Evolutionary conservation across 495 filamentous ascomycete species (phyloP).

Genomic region (Evernia prunastri): DNA sequence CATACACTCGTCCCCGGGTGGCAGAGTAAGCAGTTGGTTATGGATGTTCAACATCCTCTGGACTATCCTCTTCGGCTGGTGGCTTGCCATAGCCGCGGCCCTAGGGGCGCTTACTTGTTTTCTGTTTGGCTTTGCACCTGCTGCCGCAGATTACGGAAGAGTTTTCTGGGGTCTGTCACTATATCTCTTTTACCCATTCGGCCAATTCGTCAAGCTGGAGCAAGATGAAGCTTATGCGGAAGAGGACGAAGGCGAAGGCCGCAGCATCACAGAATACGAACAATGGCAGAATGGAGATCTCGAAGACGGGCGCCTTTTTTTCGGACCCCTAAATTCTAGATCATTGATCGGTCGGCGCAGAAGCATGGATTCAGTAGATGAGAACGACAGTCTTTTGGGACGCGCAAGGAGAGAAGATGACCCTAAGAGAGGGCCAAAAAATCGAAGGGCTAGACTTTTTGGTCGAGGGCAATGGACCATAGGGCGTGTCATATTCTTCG

Average conservation of each 20-base stretch:
- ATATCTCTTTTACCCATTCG: slow-evolving; percentile 94
- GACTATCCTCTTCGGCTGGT: slow-evolving; percentile 95
- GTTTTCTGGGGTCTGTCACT: slow-evolving; percentile 76
- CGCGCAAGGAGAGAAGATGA: slow-evolving; percentile 49
- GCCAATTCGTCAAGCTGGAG: slow-evolving; percentile 86
- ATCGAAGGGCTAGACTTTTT: slow-evolving; percentile 79
- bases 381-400: slow-evolving; percentile 85
- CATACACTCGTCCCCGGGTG: slow-evolving; percentile 92
- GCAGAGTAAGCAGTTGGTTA: slow-evolving; percentile 73
- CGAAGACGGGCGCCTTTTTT: slow-evolving; percentile 91
- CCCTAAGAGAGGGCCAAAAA: slow-evolving; percentile 46
- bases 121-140: slow-evolving; percentile 68
- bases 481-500: slow-evolving; percentile 90
- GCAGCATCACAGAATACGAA: slow-evolving; percentile 98
- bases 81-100: slow-evolving; percentile 75
- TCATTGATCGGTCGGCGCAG: slow-evolving; percentile 85
- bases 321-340: slow-evolving; percentile 72
- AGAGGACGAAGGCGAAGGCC: slow-evolving; percentile 97
- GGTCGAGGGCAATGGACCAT: slow-evolving; percentile 93
- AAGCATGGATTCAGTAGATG: slow-evolving; percentile 80
- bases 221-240: slow-evolving; percentile 91
- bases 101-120: slow-evolving; percentile 71
- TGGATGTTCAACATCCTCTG: slow-evolving; percentile 82
- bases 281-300: slow-evolving; percentile 98
- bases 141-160: slow-evolving; percentile 77